Percentiles rank a stretch among this genome's conserved stretches.
phyloP scores from a whole-genome alignment of 2,329 filamentous ascomycete genomes.

The Calonectria crousiana region DNA sequence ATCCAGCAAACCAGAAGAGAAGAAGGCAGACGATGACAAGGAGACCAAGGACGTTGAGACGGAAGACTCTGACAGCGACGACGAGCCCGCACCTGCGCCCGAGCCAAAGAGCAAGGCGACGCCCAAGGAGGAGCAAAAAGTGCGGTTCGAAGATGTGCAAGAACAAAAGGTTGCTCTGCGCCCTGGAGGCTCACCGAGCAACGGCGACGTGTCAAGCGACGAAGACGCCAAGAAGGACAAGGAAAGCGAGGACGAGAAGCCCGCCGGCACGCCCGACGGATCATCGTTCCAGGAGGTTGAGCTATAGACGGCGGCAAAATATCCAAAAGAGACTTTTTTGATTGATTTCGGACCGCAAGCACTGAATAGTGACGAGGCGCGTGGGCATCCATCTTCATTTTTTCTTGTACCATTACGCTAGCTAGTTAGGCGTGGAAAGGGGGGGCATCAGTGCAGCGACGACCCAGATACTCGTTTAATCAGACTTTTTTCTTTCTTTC shows the following conservation, averaged over 20 bases:
- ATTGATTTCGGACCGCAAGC: constrained; percentile 12
- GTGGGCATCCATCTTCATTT: constrained; percentile 17
- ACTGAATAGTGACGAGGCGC: constrained; percentile 17
- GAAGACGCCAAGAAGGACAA: constrained; percentile 49
- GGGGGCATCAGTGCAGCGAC: constrained; percentile 29
- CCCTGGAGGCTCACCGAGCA: constrained; percentile 47
- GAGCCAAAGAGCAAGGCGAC: constrained; percentile 53
- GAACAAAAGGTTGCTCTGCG: constrained; percentile 66
- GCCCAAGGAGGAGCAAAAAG: constrained; percentile 66
- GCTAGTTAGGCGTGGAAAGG: constrained; percentile 27
- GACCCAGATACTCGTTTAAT: constrained; percentile 40
- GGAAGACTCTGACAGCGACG: constrained; percentile 40
- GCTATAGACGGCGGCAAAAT: constrained; percentile 53
- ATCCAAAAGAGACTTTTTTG: constrained; percentile 2
- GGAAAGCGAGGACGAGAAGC: constrained; percentile 52
- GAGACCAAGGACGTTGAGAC: constrained; percentile 33
- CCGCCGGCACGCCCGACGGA: constrained; percentile 64
- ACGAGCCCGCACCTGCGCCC: constrained; percentile 50
- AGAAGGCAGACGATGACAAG: constrained; percentile 43
- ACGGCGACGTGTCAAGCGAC: constrained; percentile 47
- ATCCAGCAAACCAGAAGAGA: constrained; percentile 43
- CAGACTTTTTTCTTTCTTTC: constrained; percentile 8
- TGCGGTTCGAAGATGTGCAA: constrained; percentile 66
- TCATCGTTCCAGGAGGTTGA: constrained; percentile 75
- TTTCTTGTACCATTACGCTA: constrained; percentile 33